Evolutionary conservation across 768 basidiomycete genomes (phyloP), one percentile per base, ranked within the genome.

Genomic region (Cyclocybe cylindracea): DNA sequence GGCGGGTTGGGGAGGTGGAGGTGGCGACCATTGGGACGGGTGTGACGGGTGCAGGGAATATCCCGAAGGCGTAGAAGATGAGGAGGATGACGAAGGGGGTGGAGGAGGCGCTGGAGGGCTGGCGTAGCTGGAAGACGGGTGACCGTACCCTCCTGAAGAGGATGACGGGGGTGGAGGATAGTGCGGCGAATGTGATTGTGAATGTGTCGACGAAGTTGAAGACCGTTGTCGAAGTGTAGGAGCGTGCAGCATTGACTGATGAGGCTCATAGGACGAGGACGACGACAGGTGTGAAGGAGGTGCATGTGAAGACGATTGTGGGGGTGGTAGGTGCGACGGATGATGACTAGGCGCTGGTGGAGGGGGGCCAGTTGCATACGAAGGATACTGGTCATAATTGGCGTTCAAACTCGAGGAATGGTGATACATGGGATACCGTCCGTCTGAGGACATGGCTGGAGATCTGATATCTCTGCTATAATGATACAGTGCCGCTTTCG

Each of bases 401-500:
- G 68, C 59, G 49, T 71, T 71, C 35, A 69, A 64, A 33, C 72
- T 72, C 14, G 72, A 75, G 46, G 77, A 71, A 52, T 75, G 69
- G 47, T 76, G 74, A 64, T 86, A 86, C 65, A 83, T 71, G 61
- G 57, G 47, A 48, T 83, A 83, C 52, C 78, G 74, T 46, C 75
- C 71, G 66, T 81, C 79, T 39, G 80, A 69, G 35, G 80, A 73
- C 79, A 78, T 79, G 44, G 57, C 53, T 29, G 52, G 39, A 39
- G 39, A 37, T n/a, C 41, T 32, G 18, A 8, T 18, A 18, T 37
- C 10, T 37, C 36, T 36, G 16, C 16, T 40, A 33, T 44, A 50
- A 24, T 24, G 24, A 24, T 24, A 24, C 24, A 24, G 24, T 24
- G 24, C 24, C 24, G 24, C 24, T 24, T 24, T 24, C 24, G 24